These are phyloP conservation scores for Phaffomyces opuntiae DNA, from an alignment of 805 yeast species.

Conservation along the genomic window DNA sequence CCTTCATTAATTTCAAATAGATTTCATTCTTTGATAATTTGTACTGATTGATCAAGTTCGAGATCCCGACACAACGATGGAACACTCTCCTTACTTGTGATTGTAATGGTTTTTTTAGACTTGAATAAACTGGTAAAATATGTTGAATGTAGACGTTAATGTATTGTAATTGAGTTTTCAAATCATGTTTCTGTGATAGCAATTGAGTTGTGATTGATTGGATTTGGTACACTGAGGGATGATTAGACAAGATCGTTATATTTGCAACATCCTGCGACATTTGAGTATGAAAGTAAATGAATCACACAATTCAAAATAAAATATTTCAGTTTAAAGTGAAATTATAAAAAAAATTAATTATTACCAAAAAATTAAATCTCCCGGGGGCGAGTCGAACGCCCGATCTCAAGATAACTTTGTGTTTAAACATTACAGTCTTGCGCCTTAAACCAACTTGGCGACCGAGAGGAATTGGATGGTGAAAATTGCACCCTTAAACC, in stretches of 20 bases:
- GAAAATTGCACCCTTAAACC: too few relatives aligned
- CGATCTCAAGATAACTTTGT: conserved; percentile 17
- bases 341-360: too few relatives aligned
- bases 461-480: conserved; percentile 10
- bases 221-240: conserved; percentile 11
- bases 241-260: conserved; percentile 5
- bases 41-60: conserved; percentile 16
- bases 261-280: not conserved
- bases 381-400: conserved; percentile 20
- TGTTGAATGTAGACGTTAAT: conserved; percentile 14
- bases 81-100: conserved; percentile 14
- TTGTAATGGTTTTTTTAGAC: conserved; percentile 9
- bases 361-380: conserved; percentile 9
- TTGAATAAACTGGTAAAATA: conserved; percentile 19
- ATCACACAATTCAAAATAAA: too few relatives aligned
- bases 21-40: conserved; percentile 18
- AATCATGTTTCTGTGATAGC: conserved; percentile 2
- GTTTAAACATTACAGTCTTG: conserved; percentile 14
- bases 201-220: conserved; percentile 9
- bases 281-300: too few relatives aligned
- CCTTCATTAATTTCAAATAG: conserved; percentile 14
- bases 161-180: conserved; percentile 10
- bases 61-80: conserved; percentile 11
- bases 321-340: too few relatives aligned
- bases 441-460: conserved; percentile 20